Percentiles rank a stretch among this genome's conserved stretches.
These are phyloP conservation scores for Amyloporia xantha DNA, from an alignment of 768 basidiomycete species.

Conservation along the genomic window DNA sequence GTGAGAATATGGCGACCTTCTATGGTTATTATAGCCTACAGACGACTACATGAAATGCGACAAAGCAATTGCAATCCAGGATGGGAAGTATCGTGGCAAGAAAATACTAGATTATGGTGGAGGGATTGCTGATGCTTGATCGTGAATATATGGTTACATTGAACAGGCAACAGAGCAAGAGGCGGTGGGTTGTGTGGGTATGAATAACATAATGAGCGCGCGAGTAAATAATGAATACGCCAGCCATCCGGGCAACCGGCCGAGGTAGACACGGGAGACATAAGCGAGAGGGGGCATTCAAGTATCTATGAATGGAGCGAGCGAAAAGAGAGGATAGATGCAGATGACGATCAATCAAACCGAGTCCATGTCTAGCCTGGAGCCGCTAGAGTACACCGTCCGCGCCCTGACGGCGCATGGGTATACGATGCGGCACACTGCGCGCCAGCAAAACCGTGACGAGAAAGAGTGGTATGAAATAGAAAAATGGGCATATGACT, in stretches of 20 bases:
- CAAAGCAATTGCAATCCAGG: too few species aligned
- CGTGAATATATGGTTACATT: neutral
- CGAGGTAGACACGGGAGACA: neutral
- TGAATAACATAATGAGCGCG: neutral
- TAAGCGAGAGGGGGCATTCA: neutral
- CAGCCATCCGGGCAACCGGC: neutral
- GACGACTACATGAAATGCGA: too few species aligned
- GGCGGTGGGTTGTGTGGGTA: neutral
- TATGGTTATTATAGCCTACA: too few species aligned
- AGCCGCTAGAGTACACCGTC: neutral
- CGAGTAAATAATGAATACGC: slow-evolving; percentile 1
- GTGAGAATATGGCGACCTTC: too few species aligned
- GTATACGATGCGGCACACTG: neutral
- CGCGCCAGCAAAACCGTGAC: neutral
- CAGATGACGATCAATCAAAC: neutral
- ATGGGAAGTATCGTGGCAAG: too few species aligned
- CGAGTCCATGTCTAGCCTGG: neutral
- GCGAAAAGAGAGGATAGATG: neutral
- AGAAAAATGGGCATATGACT: neutral
- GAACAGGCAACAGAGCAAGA: neutral
- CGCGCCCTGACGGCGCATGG: neutral
- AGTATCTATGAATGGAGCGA: neutral
- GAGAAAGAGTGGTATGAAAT: neutral
- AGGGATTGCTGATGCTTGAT: neutral
- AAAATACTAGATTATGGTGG: neutral